Base-by-base conservation (phyloP, 805 yeast species). In the Yamadazyma sp. region DNA sequence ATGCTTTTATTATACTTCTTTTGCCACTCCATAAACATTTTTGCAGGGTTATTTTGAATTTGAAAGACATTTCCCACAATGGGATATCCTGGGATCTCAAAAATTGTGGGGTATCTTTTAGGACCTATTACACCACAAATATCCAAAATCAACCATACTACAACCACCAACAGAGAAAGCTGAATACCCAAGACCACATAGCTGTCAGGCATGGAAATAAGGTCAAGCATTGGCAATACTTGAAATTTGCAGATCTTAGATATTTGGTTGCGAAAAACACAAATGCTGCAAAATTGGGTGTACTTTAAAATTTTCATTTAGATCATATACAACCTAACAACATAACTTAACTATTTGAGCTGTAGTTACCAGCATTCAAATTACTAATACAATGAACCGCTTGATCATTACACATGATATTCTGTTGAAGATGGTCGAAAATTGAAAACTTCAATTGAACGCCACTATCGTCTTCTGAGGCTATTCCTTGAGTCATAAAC, bases 401-500 rank as follows among this genome's bases (percentile, higher is more conserved):
- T 24, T 46, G 43, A n/a, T 31, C 41, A 28, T 42, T 40, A 27
- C 42, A 29, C 6, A 37, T 38, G 22, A 40, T 36, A 11, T 26
- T 31, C 3, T 29, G 17, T 6, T 14, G 27, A 6, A 40, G 14
- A 20, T 41, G 42, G 21, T 46, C 25, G 24, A 27, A 30, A n/a
- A 46, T 32, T 6, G 41, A 60, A 43, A 83, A 85, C 56, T 82
- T 78, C 29, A 84, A 64, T 51, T 80, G 83, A 35, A 87, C 78
- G 27, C 96, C 96, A 20, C 79, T 70, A 11, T 78, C 79, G 15
- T 82, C 72, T 60, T 88, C 96, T n/a, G 62, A 61, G 6, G 84
- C 95, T 27, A 61, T 56, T 4, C 84, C 83, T 27, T 76, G 77
- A 3, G 96, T 91, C 57, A 82, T 67, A 54, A 91, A 88, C 62